These are phyloP conservation scores for Nakazawaea laoshanensis DNA, from an alignment of 805 yeast genomes.

Conservation along the genomic window DNA sequence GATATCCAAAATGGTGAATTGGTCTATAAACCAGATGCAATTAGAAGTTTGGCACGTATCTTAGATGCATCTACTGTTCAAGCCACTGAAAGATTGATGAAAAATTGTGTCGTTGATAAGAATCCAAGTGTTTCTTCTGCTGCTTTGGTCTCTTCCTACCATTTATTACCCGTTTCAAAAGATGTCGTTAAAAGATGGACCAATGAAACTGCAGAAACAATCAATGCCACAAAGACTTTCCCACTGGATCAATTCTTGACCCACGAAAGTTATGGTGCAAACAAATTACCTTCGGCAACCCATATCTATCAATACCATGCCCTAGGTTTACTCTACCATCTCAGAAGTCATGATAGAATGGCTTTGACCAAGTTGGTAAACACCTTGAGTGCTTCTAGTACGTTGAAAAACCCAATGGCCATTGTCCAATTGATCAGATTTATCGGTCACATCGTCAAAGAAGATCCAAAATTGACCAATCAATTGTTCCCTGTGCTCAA, in stretches of 20 bases:
- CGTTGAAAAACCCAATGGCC: constrained; percentile 75
- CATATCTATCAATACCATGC: constrained; percentile 94
- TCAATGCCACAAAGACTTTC: constrained; percentile 50
- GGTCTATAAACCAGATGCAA: constrained; percentile 88
- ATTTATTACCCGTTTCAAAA: constrained; percentile 79
- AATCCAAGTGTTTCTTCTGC: constrained; percentile 87
- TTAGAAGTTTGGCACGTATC: constrained; percentile 83
- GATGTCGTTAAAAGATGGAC: constrained; percentile 92
- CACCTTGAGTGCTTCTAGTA: constrained; percentile 49
- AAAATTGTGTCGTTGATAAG: constrained; percentile 85
- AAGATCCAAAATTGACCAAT: constrained; percentile 57
- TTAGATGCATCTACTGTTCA: constrained; percentile 87
- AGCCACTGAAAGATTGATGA: constrained; percentile 86
- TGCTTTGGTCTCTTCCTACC: constrained; percentile 88
- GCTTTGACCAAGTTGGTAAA: constrained; percentile 86
- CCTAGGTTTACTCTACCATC: constrained; percentile 77
- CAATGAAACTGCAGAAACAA: constrained; percentile 91
- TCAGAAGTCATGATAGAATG: constrained; percentile 89
- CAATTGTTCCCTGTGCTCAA: constrained; percentile 58
- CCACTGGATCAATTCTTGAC: constrained; percentile 40
- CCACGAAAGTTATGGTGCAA: constrained; percentile 48
- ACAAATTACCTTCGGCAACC: constrained; percentile 57
- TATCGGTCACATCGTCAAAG: constrained; percentile 62
- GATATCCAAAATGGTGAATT: constrained; percentile 88
- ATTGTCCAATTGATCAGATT: constrained; percentile 78